phyloP scores from a whole-genome alignment of 2,329 filamentous ascomycete species.

The Nigrospora osmanthi region DNA sequence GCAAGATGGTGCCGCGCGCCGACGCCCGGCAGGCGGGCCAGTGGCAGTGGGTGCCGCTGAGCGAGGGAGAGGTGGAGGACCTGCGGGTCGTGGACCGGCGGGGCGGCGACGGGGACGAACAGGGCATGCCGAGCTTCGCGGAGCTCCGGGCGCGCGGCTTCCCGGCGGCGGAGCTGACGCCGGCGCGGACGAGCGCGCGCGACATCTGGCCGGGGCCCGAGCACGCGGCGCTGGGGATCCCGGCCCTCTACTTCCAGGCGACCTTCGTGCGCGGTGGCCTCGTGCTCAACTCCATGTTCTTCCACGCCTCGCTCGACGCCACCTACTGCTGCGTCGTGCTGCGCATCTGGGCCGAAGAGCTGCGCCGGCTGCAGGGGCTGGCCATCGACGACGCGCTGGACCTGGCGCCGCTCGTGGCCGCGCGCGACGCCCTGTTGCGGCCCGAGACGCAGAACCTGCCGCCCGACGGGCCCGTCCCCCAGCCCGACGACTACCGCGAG shows the following conservation, averaged over 20 bases:
- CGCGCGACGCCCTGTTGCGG: too few relatives aligned
- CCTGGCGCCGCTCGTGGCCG: neutral
- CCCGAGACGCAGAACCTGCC: slow-evolving; percentile 3
- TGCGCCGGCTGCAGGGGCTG: slow-evolving; percentile 19
- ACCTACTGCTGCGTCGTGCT: slow-evolving; percentile 22
- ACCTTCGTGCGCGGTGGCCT: slow-evolving; percentile 22
- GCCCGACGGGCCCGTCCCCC: neutral
- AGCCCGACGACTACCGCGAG: neutral
- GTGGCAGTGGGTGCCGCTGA: neutral
- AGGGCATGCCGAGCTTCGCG: slow-evolving; percentile 6
- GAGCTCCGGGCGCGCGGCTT: slow-evolving; percentile 18
- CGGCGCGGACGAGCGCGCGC: slow-evolving; percentile 14
- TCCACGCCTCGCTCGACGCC: slow-evolving; percentile 26
- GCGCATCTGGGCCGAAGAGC: slow-evolving; percentile 26
- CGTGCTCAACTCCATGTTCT: slow-evolving; percentile 15
- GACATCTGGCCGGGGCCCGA: slow-evolving; percentile 15
- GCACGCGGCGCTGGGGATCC: slow-evolving; percentile 10
- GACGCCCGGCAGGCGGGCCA: slow-evolving; percentile 1
- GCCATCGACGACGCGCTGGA: neutral
- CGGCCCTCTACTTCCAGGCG: slow-evolving; percentile 13
- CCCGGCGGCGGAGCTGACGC: slow-evolving; percentile 13
- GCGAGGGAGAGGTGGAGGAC: slow-evolving; percentile 2
- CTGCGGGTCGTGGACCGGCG: slow-evolving; percentile 2
- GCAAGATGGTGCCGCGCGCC: slow-evolving; percentile 1
- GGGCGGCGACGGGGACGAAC: neutral